These are phyloP conservation scores for Exophiala spinifera DNA, from an alignment of 2,329 filamentous ascomycete genomes.

Conservation along the genomic window DNA sequence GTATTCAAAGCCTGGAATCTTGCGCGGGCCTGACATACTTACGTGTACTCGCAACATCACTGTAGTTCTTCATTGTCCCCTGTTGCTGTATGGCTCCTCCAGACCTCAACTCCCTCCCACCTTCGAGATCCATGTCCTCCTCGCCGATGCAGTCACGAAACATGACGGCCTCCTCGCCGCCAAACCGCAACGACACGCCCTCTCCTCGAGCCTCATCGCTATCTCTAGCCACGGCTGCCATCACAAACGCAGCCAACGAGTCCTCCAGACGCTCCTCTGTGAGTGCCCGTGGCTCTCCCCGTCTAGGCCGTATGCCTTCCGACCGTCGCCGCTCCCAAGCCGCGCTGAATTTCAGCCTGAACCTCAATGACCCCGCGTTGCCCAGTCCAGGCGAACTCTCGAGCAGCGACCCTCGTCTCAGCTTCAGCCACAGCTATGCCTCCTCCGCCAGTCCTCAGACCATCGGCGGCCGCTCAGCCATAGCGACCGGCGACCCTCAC, in stretches of 20 bases:
- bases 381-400: constrained; percentile 38
- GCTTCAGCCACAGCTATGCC: constrained; percentile 35
- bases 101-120: constrained; percentile 69
- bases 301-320: constrained; percentile 32
- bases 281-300: constrained; percentile 36
- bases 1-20: background rate
- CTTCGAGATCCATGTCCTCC: constrained; percentile 49
- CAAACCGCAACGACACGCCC: constrained; percentile 31
- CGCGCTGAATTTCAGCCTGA: constrained; percentile 36
- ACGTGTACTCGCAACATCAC: constrained; percentile 1
- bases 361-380: constrained; percentile 39
- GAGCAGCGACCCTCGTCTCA: constrained; percentile 39
- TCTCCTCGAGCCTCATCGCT: constrained; percentile 62
- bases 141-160: constrained; percentile 37
- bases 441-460: constrained; percentile 44
- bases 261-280: constrained; percentile 47
- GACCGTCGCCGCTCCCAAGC: constrained; percentile 45
- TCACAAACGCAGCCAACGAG: constrained; percentile 73
- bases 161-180: constrained; percentile 28
- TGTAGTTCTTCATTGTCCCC: background rate
- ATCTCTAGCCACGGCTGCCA: constrained; percentile 72
- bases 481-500: constrained; percentile 46
- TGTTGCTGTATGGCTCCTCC: constrained; percentile 58
- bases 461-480: constrained; percentile 41
- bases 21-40: background rate